These are phyloP conservation scores for Leishmania lainsoni DNA, from an alignment of 208 protist genomes.

Conservation along the genomic window DNA sequence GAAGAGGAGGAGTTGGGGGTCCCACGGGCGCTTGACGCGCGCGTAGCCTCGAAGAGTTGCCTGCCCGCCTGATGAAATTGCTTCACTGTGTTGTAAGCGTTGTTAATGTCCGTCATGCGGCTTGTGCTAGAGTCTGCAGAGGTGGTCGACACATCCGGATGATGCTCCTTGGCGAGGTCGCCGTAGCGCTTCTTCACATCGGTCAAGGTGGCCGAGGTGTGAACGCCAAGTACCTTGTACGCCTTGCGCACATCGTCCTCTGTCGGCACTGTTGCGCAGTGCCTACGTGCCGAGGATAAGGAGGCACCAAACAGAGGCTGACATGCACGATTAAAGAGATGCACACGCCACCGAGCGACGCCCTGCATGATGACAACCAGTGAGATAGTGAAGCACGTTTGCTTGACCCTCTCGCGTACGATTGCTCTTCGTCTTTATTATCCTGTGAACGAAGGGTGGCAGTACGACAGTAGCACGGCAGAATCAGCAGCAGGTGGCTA, in stretches of 20 bases:
- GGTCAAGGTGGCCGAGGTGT: slow-evolving; percentile 38
- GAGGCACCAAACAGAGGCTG: background rate
- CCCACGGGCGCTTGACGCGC: slow-evolving; percentile 7
- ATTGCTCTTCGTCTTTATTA: background rate
- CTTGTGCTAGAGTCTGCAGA: slow-evolving; percentile 28
- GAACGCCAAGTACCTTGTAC: slow-evolving; percentile 74
- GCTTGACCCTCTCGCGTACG: background rate
- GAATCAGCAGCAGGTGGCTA: background rate
- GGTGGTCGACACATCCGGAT: slow-evolving; percentile 76
- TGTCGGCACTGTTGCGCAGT: slow-evolving; percentile 48
- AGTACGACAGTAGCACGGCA: background rate
- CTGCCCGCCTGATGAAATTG: slow-evolving; percentile 72
- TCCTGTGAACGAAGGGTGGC: background rate
- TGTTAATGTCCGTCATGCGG: slow-evolving; percentile 87
- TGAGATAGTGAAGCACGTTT: background rate
- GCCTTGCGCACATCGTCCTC: slow-evolving; percentile 78
- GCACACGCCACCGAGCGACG: background rate
- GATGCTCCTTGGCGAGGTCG: slow-evolving; percentile 86
- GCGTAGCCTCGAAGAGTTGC: slow-evolving; percentile 21
- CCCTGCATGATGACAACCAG: slow-evolving; percentile 2
- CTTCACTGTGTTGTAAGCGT: slow-evolving; percentile 77
- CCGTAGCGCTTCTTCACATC: slow-evolving; percentile 88
- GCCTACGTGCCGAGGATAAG: background rate
- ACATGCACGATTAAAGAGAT: background rate
- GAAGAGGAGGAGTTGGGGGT: slow-evolving; percentile 13